Percentiles rank a stretch among this genome's conserved stretches.
phyloP scores from a whole-genome alignment of 2,329 filamentous ascomycete species.

The Tolypocladium sp. region DNA sequence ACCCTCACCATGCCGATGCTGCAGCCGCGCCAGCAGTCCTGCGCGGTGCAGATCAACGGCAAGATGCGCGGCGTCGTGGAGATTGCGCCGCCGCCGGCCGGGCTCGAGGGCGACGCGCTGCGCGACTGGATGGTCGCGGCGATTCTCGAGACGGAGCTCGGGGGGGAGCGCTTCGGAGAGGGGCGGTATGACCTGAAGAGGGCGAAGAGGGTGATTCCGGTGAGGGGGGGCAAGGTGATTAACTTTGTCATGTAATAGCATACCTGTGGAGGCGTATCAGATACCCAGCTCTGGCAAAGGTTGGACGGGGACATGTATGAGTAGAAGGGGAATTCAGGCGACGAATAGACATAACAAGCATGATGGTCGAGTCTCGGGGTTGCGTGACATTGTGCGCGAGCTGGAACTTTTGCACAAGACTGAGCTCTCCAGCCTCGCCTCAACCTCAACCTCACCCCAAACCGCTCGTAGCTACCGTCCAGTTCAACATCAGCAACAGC shows the following conservation, averaged over 20 bases:
- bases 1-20: slow-evolving; percentile 38
- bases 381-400: neutral
- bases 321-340: neutral
- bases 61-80: slow-evolving; percentile 61
- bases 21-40: slow-evolving; percentile 39
- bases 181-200: slow-evolving; percentile 34
- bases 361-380: neutral
- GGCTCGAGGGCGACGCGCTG: slow-evolving; percentile 34
- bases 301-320: neutral
- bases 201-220: slow-evolving; percentile 58
- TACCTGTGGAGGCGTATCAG: neutral
- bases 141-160: slow-evolving; percentile 53
- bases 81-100: slow-evolving; percentile 42
- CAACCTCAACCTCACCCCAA: too few relatives aligned
- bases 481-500: too few relatives aligned
- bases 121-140: slow-evolving; percentile 52
- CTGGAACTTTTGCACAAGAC: neutral
- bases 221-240: slow-evolving; percentile 57
- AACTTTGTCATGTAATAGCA: slow-evolving; percentile 56
- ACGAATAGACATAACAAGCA: neutral
- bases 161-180: slow-evolving; percentile 43
- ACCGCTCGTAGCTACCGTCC: too few relatives aligned
- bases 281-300: neutral
- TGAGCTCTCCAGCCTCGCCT: too few relatives aligned
- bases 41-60: slow-evolving; percentile 73